Base-by-base conservation (phyloP, 129 eudicot species). In the Tagetes patula region DNA sequence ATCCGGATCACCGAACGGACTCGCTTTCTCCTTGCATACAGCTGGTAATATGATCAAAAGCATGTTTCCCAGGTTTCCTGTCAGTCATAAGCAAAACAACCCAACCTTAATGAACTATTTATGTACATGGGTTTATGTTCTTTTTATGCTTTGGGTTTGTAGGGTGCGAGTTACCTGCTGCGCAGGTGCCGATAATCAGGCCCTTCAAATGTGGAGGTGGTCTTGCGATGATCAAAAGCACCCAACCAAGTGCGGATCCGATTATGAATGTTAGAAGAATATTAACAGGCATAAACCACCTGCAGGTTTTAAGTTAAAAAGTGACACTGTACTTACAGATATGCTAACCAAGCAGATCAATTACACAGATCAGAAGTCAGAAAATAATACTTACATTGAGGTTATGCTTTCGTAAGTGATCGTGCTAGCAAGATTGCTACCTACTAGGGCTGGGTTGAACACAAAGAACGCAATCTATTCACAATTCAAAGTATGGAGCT, bases 11-110 rank as follows among this genome's bases (percentile, higher is more conserved):
- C 99, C 99, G 55, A 90, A 94, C 1, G 97, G 96, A 70, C 88
- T 88, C 12, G 77, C 91, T 53, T 78, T 81, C 79, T 94, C 99
- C 77, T 85, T 90, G 70, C 99, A 94, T 45, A 90, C 84, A 77
- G 99, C 96, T 47, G 97, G 99, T 45, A 94, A 54, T 4, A 94
- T 86, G 54, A 94, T 90, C 38, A 94, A 76, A 66, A 83, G 91
- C 86, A 94, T 61, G 77, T 88, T 88, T 27, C 98, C 98, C 67
- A 90, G 38, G 79, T 94, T 94, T 54, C 65, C 65, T 59, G 65
- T 59, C 4, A 9, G 2, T 34, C 8, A 59, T 59, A 33, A 11
- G 4, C 65, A 59, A 33, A 59, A 59, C 41, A 59, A 59, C 41
- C 41, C 0, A 12, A 59, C 32, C 36, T 55, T 54, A 20, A 20